A percentile compares a stretch with the other conserved stretches of the same genome.
phyloP scores from a whole-genome alignment of 371 early-diverging fungal genomes.

The Quaeritorhiza haematococci region DNA sequence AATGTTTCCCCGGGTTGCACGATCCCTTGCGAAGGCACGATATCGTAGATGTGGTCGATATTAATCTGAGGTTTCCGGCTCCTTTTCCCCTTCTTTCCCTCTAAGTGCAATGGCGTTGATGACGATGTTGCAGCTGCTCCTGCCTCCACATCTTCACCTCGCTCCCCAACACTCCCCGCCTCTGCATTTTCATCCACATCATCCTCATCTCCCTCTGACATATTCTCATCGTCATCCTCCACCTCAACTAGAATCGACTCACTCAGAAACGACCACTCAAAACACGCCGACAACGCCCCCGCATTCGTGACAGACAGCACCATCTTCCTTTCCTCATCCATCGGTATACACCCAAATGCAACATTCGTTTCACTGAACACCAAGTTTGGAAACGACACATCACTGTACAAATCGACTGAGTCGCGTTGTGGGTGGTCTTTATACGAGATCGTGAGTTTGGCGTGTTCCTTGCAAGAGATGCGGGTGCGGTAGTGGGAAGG shows the following conservation, averaged over 20 bases:
- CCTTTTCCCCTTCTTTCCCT: too few species aligned
- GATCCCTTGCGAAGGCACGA: constrained; percentile 36
- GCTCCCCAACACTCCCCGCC: background rate
- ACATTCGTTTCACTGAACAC: constrained; percentile 23
- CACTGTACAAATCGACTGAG: constrained; percentile 38
- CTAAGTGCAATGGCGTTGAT: too few species aligned
- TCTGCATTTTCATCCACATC: background rate
- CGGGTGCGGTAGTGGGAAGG: constrained; percentile 25
- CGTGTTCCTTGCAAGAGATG: constrained; percentile 33
- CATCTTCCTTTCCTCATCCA: constrained; percentile 32
- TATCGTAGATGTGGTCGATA: constrained; percentile 36
- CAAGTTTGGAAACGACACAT: constrained; percentile 46
- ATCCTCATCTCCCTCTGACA: background rate
- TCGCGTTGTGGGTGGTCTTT: constrained; percentile 50
- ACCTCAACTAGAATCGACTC: constrained; percentile 8
- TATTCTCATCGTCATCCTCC: background rate
- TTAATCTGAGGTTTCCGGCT: too few species aligned
- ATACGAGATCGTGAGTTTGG: constrained; percentile 39
- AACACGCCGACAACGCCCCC: constrained; percentile 39
- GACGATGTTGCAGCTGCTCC: background rate
- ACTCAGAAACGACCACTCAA: constrained; percentile 38
- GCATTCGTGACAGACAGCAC: constrained; percentile 34
- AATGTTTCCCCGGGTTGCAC: constrained; percentile 37
- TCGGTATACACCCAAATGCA: constrained; percentile 42
- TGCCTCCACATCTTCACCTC: background rate